Base-by-base conservation (phyloP, 2,329 filamentous ascomycete genomes). In the Penicillium glabrum region DNA sequence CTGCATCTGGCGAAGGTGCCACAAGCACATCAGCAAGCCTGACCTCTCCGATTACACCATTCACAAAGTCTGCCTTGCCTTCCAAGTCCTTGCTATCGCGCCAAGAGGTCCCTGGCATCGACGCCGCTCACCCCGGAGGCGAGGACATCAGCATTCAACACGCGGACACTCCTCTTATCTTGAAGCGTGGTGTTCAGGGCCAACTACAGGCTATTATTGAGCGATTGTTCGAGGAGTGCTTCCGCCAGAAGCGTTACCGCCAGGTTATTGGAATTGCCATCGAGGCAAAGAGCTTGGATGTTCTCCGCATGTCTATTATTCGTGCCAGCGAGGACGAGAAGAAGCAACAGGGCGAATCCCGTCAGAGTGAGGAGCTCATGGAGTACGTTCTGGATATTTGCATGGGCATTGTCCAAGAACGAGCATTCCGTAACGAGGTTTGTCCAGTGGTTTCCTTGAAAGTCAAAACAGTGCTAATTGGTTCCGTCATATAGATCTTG, bases 261-360 rank as follows among this genome's bases (percentile, higher is more conserved):
- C 95, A 99, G 75, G 95, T 99, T 8, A 91, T 99, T 44, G 95
- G 95, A 55, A 97, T 99, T 66, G 93, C 95, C 10, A 89, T 99
- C 35, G 95, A 99, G 76, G 92, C 95, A 59, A 91, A 93, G 73
- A 96, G 95, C 70, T 82, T 98, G 19, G 89, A 95, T 55, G 89
- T 98, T 31, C 83, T 99, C 43, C 88, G 90, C 60, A 84, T 88
- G 57, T 90, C 95, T 39, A 97, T 99, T 69, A 85, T 95, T 72
- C 87, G 91, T 33, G 93, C 91, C n/a, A 92, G 87, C 69, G 86
- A 93, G 49, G 91, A 96, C 63, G 91, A 92, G 75, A 91, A 89
- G 77, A 83, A 85, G 70, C 86, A 88, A 71, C 75, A 79, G 37
- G 74, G 73, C 4, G 84, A 86, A 62, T 77, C 76, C 19, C 79